Conservation (phyloP, 768 basidiomycete genomes). For the Podaxis sp. region DNA sequence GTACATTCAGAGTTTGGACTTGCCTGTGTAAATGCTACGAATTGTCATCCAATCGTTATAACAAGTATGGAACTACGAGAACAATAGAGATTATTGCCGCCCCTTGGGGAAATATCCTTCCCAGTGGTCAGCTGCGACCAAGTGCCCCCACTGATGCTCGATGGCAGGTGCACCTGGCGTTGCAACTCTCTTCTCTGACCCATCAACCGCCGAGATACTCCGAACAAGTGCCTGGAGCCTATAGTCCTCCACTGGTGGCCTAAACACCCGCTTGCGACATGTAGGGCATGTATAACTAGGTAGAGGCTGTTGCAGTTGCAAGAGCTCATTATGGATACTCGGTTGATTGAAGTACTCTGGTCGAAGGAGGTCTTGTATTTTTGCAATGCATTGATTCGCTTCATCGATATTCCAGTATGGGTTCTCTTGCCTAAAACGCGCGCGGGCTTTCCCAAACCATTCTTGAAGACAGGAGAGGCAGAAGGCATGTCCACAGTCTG, state of each 20-base stretch:
- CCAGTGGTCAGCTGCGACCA: slow-evolving; percentile 34
- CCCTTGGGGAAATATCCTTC: slow-evolving; percentile 44
- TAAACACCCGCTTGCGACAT: slow-evolving; percentile 52
- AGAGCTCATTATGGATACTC: slow-evolving; percentile 26
- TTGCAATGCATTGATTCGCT: slow-evolving; percentile 17
- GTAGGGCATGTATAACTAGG: slow-evolving; percentile 69
- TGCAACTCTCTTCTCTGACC: slow-evolving; percentile 42
- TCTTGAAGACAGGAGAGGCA: slow-evolving; percentile 62
- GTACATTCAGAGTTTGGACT: too few species aligned
- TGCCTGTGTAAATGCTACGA: too few species aligned
- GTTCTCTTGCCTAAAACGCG: slow-evolving; percentile 45
- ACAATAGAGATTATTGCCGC: neutral
- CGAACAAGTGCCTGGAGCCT: slow-evolving; percentile 57
- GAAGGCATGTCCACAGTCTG: slow-evolving; percentile 70
- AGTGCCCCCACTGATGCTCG: slow-evolving; percentile 15
- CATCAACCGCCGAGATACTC: slow-evolving; percentile 41
- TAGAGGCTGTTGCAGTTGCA: slow-evolving; percentile 30
- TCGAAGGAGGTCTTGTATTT: slow-evolving; percentile 7
- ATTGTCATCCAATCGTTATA: too few species aligned
- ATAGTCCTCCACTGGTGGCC: slow-evolving; percentile 59
- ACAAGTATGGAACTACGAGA: neutral
- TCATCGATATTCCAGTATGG: slow-evolving; percentile 41
- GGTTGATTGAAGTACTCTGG: slow-evolving; percentile 20
- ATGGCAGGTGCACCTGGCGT: slow-evolving; percentile 25
- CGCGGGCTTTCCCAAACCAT: slow-evolving; percentile 49